Base-by-base conservation (phyloP, 78 protist genomes). In the Dictyostelium citrinum region DNA sequence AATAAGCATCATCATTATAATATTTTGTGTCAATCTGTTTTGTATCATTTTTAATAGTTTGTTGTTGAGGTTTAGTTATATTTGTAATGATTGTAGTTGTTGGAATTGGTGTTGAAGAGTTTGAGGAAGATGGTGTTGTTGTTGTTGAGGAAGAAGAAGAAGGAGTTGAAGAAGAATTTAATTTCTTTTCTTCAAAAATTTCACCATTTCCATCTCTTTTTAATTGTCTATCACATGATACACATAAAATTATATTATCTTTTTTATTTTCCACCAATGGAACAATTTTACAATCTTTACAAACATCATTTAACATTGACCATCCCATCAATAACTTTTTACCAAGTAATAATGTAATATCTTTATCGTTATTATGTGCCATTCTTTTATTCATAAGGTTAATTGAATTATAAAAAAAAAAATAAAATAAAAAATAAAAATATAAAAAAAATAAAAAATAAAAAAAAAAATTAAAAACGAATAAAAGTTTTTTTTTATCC, bases 251-350 rank as follows among this genome's bases (percentile, higher is more conserved):
- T 5, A 78, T 61, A 35, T 88, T 88, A 39, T 88, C 68, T n/a
- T 76, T 78, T 68, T 61, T 88, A 78, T 88, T 84, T 68, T 88
- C 93, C 0, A 88, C 67, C 71, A 88, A 88, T 9, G 93, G 93
- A 9, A 88, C 85, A 33, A 67, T 35, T 16, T 5, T 10, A 78
- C 93, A 88, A 60, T 46, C 35, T 76, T 31, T 24, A 64, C 93
- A 88, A 27, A 88, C 93, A 14, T 43, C 55, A 68, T 88, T 67
- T n/a, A 88, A 46, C 46, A 88, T 37, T 60, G 85, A 24, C 93
- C 93, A 88, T 29, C 93, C 93, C 55, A 78, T 22, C 5, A 88
- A 16, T 72, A 88, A 29, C 35, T 78, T 88, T 67, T 78, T 43
- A 43, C 93, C 85, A 20, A 88, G 39, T 49, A 88, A 61, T 16